Conservation (phyloP, 495 filamentous ascomycete genomes). For the Collariella sp. region DNA sequence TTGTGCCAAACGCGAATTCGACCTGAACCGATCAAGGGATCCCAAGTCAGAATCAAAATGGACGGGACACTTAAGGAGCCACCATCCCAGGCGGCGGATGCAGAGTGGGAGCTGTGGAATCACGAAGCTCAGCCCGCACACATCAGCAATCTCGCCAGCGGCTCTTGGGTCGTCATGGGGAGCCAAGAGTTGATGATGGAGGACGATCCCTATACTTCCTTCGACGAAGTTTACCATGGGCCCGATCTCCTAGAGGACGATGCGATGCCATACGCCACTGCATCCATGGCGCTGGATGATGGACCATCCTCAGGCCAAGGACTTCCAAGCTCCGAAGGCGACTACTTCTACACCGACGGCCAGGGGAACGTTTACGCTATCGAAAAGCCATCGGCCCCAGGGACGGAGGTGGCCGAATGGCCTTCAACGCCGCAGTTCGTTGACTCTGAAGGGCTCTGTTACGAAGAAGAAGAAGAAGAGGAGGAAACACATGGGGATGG, state of each 20-base stretch:
- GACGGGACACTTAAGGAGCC: background rate
- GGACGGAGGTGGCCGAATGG: background rate
- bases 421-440: background rate
- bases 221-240: background rate
- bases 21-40: constrained; percentile 5
- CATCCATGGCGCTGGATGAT: background rate
- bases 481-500: background rate
- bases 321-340: constrained; percentile 15
- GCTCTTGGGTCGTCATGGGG: background rate
- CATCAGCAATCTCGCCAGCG: background rate
- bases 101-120: background rate
- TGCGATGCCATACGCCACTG: background rate
- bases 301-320: background rate
- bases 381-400: background rate
- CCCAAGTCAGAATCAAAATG: background rate
- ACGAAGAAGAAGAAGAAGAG: constrained; percentile 5
- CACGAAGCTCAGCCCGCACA: background rate
- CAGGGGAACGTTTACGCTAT: constrained; percentile 18
- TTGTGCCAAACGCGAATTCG: constrained; percentile 22
- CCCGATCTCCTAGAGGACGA: background rate
- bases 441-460: background rate
- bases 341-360: constrained; percentile 23
- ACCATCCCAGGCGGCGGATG: no score
- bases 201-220: background rate
- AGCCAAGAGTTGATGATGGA: background rate